Evolutionary conservation across 73 alveolate genomes (phyloP).

Genomic region (Paramecium octaurelia): DNA sequence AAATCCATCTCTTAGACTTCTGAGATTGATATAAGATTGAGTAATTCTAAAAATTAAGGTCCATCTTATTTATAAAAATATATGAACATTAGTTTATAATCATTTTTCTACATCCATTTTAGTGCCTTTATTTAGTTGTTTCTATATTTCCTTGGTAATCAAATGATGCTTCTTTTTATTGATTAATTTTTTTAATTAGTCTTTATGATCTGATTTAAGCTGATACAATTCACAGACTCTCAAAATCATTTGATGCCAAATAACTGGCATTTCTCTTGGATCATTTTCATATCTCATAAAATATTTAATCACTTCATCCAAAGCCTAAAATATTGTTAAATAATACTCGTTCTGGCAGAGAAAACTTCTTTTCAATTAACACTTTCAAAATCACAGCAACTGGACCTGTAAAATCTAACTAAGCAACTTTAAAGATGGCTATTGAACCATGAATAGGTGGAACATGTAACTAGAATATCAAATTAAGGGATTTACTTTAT

Average conservation of each 20-base stretch:
- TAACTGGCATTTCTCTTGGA: constrained; percentile 83
- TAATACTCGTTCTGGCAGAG: constrained; percentile 85
- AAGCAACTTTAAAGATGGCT: constrained; percentile 83
- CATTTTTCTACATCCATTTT: constrained; percentile 57
- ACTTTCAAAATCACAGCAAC: constrained; percentile 89
- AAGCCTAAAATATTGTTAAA: background rate
- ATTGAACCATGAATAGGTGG: constrained; percentile 93
- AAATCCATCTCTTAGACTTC: background rate
- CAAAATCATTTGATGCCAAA: constrained; percentile 90
- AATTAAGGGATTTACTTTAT: constrained; percentile 53
- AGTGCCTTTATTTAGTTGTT: constrained; percentile 10
- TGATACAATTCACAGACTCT: constrained; percentile 65
- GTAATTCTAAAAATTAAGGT: background rate
- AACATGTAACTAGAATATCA: constrained; percentile 62
- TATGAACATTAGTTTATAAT: background rate
- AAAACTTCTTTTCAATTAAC: constrained; percentile 87
- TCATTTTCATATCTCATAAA: constrained; percentile 74
- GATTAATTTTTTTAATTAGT: constrained; percentile 64
- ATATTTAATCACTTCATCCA: constrained; percentile 83
- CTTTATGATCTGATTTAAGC: constrained; percentile 67
- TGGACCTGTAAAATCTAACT: constrained; percentile 76
- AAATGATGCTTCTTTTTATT: constrained; percentile 72
- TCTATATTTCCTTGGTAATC: constrained; percentile 68
- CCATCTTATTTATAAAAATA: background rate
- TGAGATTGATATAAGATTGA: background rate